Evolutionary conservation across 305 asterid species (phyloP).

Genomic region (Fraxinus greggii): DNA sequence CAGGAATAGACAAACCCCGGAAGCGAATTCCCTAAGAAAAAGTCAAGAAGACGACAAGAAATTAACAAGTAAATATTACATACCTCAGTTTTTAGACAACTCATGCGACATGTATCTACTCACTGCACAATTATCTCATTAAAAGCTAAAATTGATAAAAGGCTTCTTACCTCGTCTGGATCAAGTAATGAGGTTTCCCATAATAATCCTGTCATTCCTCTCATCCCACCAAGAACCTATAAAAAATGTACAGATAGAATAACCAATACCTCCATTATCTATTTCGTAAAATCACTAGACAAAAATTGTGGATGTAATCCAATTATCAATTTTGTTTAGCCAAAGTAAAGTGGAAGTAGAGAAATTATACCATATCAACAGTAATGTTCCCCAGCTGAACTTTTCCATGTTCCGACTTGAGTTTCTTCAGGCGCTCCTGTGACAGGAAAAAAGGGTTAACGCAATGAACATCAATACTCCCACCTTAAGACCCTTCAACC

Average conservation of each 20-base stretch:
- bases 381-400: conserved; percentile 86
- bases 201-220: conserved; percentile 93
- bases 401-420: conserved; percentile 78
- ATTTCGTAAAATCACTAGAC: conserved; percentile 1
- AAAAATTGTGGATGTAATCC: background rate
- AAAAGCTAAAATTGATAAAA: conserved; percentile 2
- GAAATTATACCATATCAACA: conserved; percentile 67
- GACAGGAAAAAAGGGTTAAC: conserved; percentile 12
- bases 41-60: conserved; percentile 18
- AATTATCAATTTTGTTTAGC: background rate
- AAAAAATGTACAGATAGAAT: conserved; percentile 21
- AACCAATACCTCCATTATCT: conserved; percentile 16
- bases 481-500: background rate
- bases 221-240: conserved; percentile 93
- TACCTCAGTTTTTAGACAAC: background rate
- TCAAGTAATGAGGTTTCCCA: conserved; percentile 97
- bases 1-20: conserved; percentile 92
- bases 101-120: background rate
- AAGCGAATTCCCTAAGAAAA: conserved; percentile 84
- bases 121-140: conserved; percentile 7
- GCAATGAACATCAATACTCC: conserved; percentile 6
- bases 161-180: conserved; percentile 68
- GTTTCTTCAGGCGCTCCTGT: conserved; percentile 81
- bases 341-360: conserved; percentile 18
- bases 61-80: background rate